Evolutionary conservation across 2,329 filamentous ascomycete genomes (phyloP), one percentile per base, ranked within the genome.

Genomic region (Teratosphaeria gauchensis): DNA sequence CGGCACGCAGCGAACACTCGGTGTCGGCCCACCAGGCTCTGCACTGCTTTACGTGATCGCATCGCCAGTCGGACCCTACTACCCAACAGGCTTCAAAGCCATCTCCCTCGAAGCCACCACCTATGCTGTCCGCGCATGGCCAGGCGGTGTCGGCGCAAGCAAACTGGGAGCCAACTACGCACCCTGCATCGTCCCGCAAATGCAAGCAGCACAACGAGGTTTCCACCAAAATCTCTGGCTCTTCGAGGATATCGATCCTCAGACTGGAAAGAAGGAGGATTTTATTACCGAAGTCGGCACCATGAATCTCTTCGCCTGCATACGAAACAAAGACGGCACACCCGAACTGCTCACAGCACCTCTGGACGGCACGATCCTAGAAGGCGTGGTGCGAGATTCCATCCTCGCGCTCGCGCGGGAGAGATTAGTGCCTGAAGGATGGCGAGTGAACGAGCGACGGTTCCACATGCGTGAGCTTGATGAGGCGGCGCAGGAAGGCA

Each of bases 201-300:
- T 94, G 69, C 84, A 96, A 76, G 94, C 94, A 51, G 90, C 91
- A 53, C 88, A 86, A 74, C 85, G 91, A 58, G 94, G 94, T 24
- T 96, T 92, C 82, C 92, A 97, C 77, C 94, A 99, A 80, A 99
- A 97, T 76, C 82, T 99, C 57, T 99, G 94, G 94, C 79, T 99
- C 33, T 99, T 97, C 72, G 92, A 92, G 51, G 87, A 95, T 71
- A 54, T 67, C 5, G 69, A 70, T 55, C 63, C 65, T 7, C 64
- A 63, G 53, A 68, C 66, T 4, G 71, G 71, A 11, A 60, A 66
- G 53, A 63, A 66, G 54, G 90, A 97, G 75, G 90, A 97, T 74
- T 96, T 87, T 70, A 87, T 97, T 59, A 99, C 94, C 53, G 94
- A 99, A 76, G 94, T 96, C 58, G 94, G 94, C 69, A 97, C 94